Evolutionary conservation across 805 yeast genomes (phyloP).

Genomic region (Ogataea pignaliae): DNA sequence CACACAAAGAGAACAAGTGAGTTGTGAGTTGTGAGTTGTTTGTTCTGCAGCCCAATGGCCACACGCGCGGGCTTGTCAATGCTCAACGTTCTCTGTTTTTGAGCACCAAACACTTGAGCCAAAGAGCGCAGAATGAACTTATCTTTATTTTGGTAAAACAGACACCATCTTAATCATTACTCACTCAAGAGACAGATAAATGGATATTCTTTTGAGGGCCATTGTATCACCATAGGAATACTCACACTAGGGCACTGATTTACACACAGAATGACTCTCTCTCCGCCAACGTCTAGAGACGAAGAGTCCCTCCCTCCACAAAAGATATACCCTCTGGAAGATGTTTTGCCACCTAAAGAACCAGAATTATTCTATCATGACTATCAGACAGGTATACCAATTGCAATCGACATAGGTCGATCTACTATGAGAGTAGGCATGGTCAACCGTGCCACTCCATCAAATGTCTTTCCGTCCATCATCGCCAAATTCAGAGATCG

Average conservation of each 20-base stretch:
- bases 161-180: too few species aligned
- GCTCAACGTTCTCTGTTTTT: too few species aligned
- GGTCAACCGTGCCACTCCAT: constrained; percentile 42
- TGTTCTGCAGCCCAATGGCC: too few species aligned
- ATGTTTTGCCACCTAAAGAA: constrained; percentile 31
- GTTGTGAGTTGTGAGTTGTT: too few species aligned
- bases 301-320: constrained; percentile 38
- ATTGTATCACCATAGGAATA: too few species aligned
- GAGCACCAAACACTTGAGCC: too few species aligned
- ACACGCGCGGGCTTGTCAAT: too few species aligned
- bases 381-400: constrained; percentile 59
- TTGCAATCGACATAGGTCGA: constrained; percentile 86
- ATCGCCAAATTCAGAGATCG: constrained; percentile 79
- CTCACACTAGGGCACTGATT: background rate
- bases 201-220: too few species aligned
- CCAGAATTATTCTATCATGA: constrained; percentile 45
- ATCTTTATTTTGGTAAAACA: too few species aligned
- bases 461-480: constrained; percentile 62
- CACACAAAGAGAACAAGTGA: too few species aligned
- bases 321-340: constrained; percentile 38
- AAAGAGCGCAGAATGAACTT: too few species aligned
- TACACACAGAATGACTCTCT: constrained; percentile 1
- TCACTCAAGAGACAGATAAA: too few species aligned
- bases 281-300: constrained; percentile 10
- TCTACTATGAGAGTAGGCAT: constrained; percentile 56